Evolutionary conservation across 2,329 filamentous ascomycete species (phyloP).

Genomic region (Tolypocladium ovalisporum): DNA sequence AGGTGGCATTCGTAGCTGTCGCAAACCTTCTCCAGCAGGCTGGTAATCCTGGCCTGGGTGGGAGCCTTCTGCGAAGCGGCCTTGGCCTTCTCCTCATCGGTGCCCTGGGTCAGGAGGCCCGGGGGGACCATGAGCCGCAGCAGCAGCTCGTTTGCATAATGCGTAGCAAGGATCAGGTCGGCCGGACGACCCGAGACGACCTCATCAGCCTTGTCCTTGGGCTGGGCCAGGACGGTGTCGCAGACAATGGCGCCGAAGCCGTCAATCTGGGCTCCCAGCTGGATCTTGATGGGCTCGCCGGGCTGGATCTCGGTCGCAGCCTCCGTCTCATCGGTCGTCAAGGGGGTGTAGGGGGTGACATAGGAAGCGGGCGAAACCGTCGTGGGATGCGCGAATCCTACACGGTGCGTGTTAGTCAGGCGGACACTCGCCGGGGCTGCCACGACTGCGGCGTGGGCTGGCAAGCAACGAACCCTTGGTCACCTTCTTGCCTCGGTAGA

Average conservation of each 20-base stretch:
- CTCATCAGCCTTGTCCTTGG: conserved; percentile 48
- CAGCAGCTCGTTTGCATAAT: conserved; percentile 94
- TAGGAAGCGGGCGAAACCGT: conserved; percentile 90
- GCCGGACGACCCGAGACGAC: conserved; percentile 66
- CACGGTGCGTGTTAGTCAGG: background rate
- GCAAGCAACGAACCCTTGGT: conserved; percentile 58
- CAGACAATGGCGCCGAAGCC: conserved; percentile 95
- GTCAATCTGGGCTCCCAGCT: conserved; percentile 97
- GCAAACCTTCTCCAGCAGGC: conserved; percentile 80
- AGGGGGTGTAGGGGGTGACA: conserved; percentile 92
- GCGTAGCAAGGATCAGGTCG: conserved; percentile 78
- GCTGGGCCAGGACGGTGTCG: conserved; percentile 70
- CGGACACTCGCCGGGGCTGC: background rate
- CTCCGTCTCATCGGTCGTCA: conserved; percentile 78
- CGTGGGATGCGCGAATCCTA: conserved; percentile 84
- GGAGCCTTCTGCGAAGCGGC: conserved; percentile 71
- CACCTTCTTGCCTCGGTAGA: conserved; percentile 98
- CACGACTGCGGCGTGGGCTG: background rate
- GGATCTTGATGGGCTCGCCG: conserved; percentile 88
- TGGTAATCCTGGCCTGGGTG: conserved; percentile 77
- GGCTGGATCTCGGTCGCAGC: conserved; percentile 69
- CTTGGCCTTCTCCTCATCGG: conserved; percentile 94
- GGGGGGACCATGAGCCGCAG: conserved; percentile 84
- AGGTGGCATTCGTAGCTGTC: conserved; percentile 86
- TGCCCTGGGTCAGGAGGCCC: conserved; percentile 70